phyloP scores from a whole-genome alignment of 257 asterid genomes.

The Nicotiana benthamiana region DNA sequence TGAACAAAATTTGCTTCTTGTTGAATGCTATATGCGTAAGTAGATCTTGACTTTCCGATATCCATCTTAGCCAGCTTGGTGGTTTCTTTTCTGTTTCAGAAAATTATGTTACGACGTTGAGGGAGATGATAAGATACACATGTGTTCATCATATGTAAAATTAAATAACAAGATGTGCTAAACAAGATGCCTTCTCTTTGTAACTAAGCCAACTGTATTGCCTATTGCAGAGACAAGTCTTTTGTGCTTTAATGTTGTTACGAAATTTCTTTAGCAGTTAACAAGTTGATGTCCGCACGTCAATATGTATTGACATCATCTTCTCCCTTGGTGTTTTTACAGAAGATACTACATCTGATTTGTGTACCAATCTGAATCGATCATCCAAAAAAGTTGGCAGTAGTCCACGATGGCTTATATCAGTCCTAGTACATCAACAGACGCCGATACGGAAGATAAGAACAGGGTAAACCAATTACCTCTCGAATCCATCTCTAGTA shows the following conservation, averaged over 20 bases:
- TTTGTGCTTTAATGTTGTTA: neutral
- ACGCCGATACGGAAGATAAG: constrained; percentile 91
- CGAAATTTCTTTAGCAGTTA: neutral
- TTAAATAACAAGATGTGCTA: neutral
- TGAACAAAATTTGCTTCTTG: neutral
- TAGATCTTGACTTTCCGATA: neutral
- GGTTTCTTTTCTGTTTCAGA: neutral
- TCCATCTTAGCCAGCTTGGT: neutral
- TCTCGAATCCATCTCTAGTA: neutral
- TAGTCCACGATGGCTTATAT: constrained; percentile 1
- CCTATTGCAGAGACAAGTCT: neutral
- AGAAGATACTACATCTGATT: neutral
- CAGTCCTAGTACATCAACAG: constrained; percentile 84
- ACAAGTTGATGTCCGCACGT: neutral
- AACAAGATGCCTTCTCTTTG: neutral
- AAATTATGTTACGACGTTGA: neutral
- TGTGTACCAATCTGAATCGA: neutral
- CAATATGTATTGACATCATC: neutral
- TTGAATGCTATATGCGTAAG: neutral
- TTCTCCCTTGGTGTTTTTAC: neutral
- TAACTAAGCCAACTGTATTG: neutral
- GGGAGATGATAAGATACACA: neutral
- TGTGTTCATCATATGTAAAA: neutral
- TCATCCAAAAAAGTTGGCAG: neutral
- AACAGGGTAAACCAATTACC: constrained; percentile 36